Conservation (phyloP, 2,329 filamentous ascomycete genomes). For the Capronia americana region DNA sequence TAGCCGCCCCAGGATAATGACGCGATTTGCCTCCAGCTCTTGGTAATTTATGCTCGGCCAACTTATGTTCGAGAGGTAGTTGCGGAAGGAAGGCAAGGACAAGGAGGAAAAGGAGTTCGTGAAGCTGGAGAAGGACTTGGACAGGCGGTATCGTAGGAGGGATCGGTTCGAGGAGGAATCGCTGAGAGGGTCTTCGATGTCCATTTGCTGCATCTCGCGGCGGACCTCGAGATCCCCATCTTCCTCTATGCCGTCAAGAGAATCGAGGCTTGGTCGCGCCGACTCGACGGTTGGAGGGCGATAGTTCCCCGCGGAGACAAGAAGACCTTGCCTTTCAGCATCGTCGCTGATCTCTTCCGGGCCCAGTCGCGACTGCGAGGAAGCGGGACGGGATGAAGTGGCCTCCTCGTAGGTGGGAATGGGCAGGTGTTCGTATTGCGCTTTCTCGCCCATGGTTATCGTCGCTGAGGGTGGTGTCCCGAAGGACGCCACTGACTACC, state of each 20-base stretch:
- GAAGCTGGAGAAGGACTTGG: conserved; percentile 63
- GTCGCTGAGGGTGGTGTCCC: conserved; percentile 33
- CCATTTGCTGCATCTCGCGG: conserved; percentile 86
- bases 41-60: conserved; percentile 49
- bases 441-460: conserved; percentile 57
- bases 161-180: conserved; percentile 45
- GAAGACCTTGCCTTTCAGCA: conserved; percentile 77
- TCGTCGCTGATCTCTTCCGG: conserved; percentile 70
- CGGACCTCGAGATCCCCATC: conserved; percentile 70
- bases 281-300: conserved; percentile 83
- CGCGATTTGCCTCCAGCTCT: conserved; percentile 57
- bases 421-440: conserved; percentile 67
- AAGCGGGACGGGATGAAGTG: conserved; percentile 63
- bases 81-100: conserved; percentile 56
- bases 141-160: conserved; percentile 57
- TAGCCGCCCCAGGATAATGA: conserved; percentile 73
- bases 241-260: conserved; percentile 60
- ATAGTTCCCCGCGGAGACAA: conserved; percentile 66
- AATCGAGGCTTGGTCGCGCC: conserved; percentile 68
- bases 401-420: conserved; percentile 88
- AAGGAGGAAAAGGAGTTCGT: conserved; percentile 65
- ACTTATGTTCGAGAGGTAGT: conserved; percentile 51
- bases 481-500: conserved; percentile 34
- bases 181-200: conserved; percentile 72
- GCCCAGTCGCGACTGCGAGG: conserved; percentile 56